phyloP scores from a whole-genome alignment of 495 filamentous ascomycete species.

The Annulohypoxylon nitens region DNA sequence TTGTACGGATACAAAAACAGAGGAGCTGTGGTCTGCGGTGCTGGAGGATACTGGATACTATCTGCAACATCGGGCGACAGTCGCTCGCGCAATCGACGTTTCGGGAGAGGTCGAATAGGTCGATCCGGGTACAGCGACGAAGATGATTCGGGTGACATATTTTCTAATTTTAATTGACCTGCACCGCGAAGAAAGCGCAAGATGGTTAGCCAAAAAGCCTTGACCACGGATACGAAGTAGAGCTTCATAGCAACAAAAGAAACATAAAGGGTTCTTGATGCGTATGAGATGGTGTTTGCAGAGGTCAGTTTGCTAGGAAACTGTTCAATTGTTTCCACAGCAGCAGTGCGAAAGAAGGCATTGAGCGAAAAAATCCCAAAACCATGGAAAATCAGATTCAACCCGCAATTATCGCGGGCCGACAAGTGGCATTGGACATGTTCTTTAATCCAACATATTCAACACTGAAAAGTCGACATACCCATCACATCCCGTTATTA shows the following conservation, averaged over 20 bases:
- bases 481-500: slow-evolving; percentile 46
- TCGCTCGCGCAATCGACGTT: slow-evolving; percentile 84
- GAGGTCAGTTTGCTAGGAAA: slow-evolving; percentile 2
- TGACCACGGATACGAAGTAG: slow-evolving; percentile 28
- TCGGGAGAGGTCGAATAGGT: slow-evolving; percentile 93
- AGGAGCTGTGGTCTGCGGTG: slow-evolving; percentile 73
- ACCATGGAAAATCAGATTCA: slow-evolving; percentile 15
- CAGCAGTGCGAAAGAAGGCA: neutral
- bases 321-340: slow-evolving; percentile 4
- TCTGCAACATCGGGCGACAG: slow-evolving; percentile 86
- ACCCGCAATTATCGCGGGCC: neutral
- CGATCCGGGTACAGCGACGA: slow-evolving; percentile 86
- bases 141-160: slow-evolving; percentile 76
- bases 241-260: slow-evolving; percentile 30
- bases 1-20: slow-evolving; percentile 81
- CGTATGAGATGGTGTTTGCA: slow-evolving; percentile 14
- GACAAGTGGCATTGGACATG: slow-evolving; percentile 12
- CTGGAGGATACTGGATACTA: slow-evolving; percentile 82
- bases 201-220: slow-evolving; percentile 51
- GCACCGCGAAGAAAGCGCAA: slow-evolving; percentile 35
- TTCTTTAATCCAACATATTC: slow-evolving; percentile 9
- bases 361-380: neutral
- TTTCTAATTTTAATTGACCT: slow-evolving; percentile 46
- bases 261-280: slow-evolving; percentile 10
- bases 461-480: slow-evolving; percentile 35